These are phyloP conservation scores for Gossypium thurberi DNA, from an alignment of 345 rosid species.

Conservation along the genomic window DNA sequence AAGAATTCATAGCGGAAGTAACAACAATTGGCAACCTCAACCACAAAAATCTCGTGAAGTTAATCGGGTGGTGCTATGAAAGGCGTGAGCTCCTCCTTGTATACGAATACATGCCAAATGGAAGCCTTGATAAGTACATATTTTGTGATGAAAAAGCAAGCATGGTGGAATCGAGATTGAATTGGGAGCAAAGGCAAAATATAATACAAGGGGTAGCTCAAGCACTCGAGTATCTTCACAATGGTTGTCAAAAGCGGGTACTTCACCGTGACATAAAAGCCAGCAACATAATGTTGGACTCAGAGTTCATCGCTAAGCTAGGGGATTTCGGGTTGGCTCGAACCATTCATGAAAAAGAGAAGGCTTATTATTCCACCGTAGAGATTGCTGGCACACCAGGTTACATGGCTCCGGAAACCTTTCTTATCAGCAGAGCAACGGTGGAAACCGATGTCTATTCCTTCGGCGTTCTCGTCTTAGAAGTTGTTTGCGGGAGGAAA, in stretches of 20 bases:
- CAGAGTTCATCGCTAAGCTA: not conserved
- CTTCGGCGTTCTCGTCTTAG: not conserved
- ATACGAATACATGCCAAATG: not conserved
- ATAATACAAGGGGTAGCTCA: not conserved
- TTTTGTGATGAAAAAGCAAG: not conserved
- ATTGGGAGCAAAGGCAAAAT: not conserved
- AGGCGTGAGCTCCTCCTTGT: not conserved
- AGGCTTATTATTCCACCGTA: not conserved
- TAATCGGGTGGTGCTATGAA: not conserved
- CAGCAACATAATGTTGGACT: not conserved
- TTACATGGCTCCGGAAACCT: not conserved
- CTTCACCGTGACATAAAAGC: slow-evolving; percentile 1
- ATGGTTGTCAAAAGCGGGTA: not conserved
- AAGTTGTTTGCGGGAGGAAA: not conserved
- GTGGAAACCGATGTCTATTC: not conserved
- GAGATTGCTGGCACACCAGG: not conserved
- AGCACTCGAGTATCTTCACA: not conserved
- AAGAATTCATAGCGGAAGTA: not conserved
- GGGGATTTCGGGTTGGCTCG: slow-evolving; percentile 3
- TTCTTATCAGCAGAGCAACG: not conserved
- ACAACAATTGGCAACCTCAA: not conserved
- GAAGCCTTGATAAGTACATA: not conserved
- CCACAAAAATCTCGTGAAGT: not conserved
- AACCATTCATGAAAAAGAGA: not conserved
- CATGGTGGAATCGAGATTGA: not conserved